Conservation (phyloP, 179 eudicot species). For the Beta corolliflora region DNA sequence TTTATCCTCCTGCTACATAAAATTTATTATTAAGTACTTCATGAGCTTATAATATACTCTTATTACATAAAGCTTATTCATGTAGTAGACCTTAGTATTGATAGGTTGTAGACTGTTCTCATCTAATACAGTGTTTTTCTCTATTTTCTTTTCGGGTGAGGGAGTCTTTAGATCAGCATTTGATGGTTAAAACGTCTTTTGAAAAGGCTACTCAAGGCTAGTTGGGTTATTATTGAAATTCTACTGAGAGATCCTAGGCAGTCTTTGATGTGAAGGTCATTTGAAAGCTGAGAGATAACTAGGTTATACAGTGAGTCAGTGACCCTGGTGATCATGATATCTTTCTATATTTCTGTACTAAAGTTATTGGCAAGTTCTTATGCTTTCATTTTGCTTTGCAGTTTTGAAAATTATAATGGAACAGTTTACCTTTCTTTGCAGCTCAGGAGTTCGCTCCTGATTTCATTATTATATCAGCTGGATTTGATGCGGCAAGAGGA, state of each 20-base stretch:
- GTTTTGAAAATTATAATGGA: background rate
- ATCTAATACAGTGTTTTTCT: background rate
- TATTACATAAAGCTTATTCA: no score
- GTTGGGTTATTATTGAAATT: background rate
- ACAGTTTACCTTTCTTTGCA: conserved; percentile 40
- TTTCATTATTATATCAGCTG: conserved; percentile 91
- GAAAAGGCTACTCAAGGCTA: background rate
- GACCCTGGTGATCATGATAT: background rate
- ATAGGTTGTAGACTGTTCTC: background rate
- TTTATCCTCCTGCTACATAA: background rate
- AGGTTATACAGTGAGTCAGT: background rate
- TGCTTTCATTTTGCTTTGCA: background rate
- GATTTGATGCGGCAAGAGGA: conserved; percentile 99
- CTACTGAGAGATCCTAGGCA: background rate
- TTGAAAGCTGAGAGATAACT: background rate
- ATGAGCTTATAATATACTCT: background rate
- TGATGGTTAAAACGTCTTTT: background rate
- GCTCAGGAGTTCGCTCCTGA: conserved; percentile 87
- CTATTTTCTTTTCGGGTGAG: background rate
- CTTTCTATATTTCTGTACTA: background rate
- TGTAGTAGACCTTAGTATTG: no score
- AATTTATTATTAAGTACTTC: no score
- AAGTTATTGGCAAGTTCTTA: background rate
- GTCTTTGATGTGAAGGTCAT: background rate
- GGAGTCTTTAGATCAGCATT: background rate